These are phyloP conservation scores for Phytophthora brassicae DNA, from an alignment of 352 stramenopile species.

Conservation along the genomic window DNA sequence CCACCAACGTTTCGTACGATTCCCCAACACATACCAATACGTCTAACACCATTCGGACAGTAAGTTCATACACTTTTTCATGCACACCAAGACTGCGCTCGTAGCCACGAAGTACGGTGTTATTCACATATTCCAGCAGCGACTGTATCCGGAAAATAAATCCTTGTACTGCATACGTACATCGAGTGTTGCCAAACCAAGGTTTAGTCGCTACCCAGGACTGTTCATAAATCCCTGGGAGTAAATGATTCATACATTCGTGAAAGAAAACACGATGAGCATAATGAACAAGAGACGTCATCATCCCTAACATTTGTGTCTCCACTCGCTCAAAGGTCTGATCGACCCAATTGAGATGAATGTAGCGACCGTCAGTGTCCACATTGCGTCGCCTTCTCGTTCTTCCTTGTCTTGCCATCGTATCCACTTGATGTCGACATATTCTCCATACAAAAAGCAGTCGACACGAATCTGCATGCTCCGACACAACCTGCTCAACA, in stretches of 20 bases:
- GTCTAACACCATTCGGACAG: constrained; percentile 53
- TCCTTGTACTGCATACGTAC: constrained; percentile 62
- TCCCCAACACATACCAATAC: constrained; percentile 42
- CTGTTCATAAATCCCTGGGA: constrained; percentile 61
- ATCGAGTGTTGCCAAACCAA: constrained; percentile 64
- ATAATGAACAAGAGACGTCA: constrained; percentile 56
- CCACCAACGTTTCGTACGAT: constrained; percentile 48
- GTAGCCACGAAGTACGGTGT: constrained; percentile 43
- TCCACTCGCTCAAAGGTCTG: constrained; percentile 66
- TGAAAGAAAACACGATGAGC: constrained; percentile 63
- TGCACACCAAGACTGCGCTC: constrained; percentile 60
- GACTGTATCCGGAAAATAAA: constrained; percentile 49
- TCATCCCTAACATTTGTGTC: constrained; percentile 46
- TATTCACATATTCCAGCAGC: constrained; percentile 47
- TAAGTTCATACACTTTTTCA: constrained; percentile 62
- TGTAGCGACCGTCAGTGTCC: constrained; percentile 24
- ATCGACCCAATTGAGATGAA: constrained; percentile 70
- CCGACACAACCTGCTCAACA: constrained; percentile 48
- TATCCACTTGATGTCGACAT: constrained; percentile 59
- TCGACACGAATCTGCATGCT: constrained; percentile 57
- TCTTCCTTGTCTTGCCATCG: constrained; percentile 37
- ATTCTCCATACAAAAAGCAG: constrained; percentile 72
- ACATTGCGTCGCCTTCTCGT: constrained; percentile 17
- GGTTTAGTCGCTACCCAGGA: constrained; percentile 52
- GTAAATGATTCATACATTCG: constrained; percentile 45